Evolutionary conservation across 805 yeast species (phyloP).

Genomic region (Candida nemodendra): DNA sequence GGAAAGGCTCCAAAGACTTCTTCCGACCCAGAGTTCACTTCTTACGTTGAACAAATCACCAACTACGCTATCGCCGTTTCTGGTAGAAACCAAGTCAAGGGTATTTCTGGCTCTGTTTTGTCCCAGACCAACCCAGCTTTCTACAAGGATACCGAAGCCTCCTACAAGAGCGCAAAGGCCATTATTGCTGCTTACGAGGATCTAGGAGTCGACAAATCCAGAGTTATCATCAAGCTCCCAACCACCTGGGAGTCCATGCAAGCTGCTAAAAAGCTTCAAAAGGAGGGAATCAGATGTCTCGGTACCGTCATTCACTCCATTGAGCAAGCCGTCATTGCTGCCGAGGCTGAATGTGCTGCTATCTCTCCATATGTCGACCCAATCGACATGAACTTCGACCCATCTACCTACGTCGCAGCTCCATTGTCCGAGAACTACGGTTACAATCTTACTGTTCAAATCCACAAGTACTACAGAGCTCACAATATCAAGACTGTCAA

Average conservation of each 20-base stretch:
- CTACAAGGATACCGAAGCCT: constrained; percentile 28
- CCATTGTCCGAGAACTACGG: constrained; percentile 31
- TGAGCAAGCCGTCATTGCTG: constrained; percentile 37
- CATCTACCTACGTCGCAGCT: constrained; percentile 20
- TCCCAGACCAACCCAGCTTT: constrained; percentile 30
- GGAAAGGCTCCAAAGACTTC: constrained; percentile 13
- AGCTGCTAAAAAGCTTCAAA: constrained; percentile 29
- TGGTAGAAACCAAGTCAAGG: constrained; percentile 24
- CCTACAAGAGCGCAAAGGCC: constrained; percentile 25
- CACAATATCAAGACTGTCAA: constrained; percentile 30
- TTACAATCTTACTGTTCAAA: constrained; percentile 25
- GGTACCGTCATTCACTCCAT: constrained; percentile 38
- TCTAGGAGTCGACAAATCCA: constrained; percentile 31
- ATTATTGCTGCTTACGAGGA: constrained; percentile 33
- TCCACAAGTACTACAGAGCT: constrained; percentile 36
- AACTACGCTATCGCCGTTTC: constrained; percentile 25
- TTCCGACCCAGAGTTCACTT: constrained; percentile 7
- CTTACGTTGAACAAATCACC: constrained; percentile 19
- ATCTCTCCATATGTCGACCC: constrained; percentile 37
- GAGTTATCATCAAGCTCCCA: constrained; percentile 36
- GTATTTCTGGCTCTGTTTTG: constrained; percentile 23
- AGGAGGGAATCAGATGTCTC: constrained; percentile 28
- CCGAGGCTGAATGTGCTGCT: constrained; percentile 36
- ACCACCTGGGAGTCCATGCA: constrained; percentile 35
- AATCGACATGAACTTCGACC: constrained; percentile 27